Evolutionary conservation across 495 filamentous ascomycete species (phyloP).

Genomic region (Neurospora sp.): DNA sequence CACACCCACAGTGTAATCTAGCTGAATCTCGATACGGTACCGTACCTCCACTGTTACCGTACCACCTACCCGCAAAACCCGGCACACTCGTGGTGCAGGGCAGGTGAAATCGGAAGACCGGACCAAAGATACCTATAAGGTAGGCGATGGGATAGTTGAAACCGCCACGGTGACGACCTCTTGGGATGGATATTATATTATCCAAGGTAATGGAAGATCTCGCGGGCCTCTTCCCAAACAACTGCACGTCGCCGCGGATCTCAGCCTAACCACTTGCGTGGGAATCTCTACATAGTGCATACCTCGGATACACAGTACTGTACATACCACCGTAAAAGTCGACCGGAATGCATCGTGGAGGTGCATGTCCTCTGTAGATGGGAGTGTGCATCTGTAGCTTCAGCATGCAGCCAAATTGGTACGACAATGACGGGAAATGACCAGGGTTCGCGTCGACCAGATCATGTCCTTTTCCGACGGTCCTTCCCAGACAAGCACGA

Average conservation of each 20-base stretch:
- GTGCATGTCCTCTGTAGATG: neutral
- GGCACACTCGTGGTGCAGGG: neutral
- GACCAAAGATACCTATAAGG: neutral
- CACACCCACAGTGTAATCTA: neutral
- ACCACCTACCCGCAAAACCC: neutral
- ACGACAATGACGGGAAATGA: constrained; percentile 25
- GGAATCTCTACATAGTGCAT: neutral
- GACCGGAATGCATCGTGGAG: neutral
- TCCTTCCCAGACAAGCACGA: neutral
- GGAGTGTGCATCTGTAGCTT: constrained; percentile 6
- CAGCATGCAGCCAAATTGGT: constrained; percentile 12
- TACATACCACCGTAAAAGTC: neutral
- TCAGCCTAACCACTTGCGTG: neutral
- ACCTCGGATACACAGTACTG: neutral
- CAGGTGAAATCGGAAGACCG: neutral
- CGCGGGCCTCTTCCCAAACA: neutral
- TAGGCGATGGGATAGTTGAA: neutral
- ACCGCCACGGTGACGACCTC: neutral
- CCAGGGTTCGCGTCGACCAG: constrained; percentile 11
- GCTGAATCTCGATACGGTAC: neutral
- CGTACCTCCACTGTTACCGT: neutral
- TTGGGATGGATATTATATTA: neutral
- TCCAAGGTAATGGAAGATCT: neutral
- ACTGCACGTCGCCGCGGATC: neutral
- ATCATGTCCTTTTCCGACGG: neutral